Conservation (phyloP, 2,329 filamentous ascomycete species). For the Corinectria fuckeliana region DNA sequence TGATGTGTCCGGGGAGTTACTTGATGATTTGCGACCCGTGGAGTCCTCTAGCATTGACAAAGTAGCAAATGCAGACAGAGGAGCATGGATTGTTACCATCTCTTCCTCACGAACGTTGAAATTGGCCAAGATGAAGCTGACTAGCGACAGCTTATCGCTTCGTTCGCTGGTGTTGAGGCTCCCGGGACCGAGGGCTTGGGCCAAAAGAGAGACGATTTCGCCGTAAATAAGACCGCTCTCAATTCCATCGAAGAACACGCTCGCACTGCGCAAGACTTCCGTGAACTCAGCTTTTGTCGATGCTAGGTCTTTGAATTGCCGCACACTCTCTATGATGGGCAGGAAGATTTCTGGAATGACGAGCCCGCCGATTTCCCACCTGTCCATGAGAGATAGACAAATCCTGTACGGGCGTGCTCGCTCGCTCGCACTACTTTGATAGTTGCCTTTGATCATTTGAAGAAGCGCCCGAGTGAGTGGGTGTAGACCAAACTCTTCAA, state of each 20-base stretch:
- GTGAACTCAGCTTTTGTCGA: constrained; percentile 73
- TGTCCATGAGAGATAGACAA: constrained; percentile 94
- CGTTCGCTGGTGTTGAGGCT: constrained; percentile 54
- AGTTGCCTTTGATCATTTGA: constrained; percentile 68
- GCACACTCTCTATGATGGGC: constrained; percentile 81
- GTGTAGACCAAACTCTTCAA: constrained; percentile 78
- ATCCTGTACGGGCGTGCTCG: constrained; percentile 87
- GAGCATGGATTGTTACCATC: constrained; percentile 87
- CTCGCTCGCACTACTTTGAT: constrained; percentile 56
- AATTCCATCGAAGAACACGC: constrained; percentile 95
- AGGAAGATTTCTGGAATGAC: constrained; percentile 90
- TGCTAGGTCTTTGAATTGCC: constrained; percentile 72
- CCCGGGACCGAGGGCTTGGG: constrained; percentile 61
- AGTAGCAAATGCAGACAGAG: constrained; percentile 64
- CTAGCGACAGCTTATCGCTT: constrained; percentile 71
- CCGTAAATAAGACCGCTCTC: constrained; percentile 94
- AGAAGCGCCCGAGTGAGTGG: constrained; percentile 77
- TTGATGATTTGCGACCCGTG: constrained; percentile 45
- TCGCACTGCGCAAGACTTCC: constrained; percentile 91
- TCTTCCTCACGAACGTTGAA: constrained; percentile 97
- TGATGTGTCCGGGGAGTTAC: constrained; percentile 40
- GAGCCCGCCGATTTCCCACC: constrained; percentile 93
- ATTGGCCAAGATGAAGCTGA: constrained; percentile 81
- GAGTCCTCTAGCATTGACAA: constrained; percentile 70
- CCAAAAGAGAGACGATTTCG: constrained; percentile 74